A percentile compares a stretch with the other conserved stretches of the same genome.
Conservation (phyloP, 192 early-diverging fungal species). For the Backusella parvicylindrica region DNA sequence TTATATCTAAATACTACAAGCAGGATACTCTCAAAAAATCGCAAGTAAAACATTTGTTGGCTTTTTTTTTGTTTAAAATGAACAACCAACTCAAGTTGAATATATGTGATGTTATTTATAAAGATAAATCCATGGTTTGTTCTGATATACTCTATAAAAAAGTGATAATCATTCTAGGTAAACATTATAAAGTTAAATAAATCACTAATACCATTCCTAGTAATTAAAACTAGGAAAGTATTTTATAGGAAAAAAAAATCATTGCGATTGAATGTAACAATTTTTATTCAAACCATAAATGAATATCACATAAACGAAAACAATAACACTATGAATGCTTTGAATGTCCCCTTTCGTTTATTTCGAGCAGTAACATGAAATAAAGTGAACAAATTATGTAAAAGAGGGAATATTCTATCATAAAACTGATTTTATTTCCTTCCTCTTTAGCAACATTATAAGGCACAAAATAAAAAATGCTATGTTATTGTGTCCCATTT, state of each 20-base stretch:
- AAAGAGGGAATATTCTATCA: not conserved
- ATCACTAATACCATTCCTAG: not conserved
- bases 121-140: not conserved
- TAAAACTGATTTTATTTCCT: not conserved
- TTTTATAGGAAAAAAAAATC: too few relatives aligned
- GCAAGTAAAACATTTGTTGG: too few relatives aligned
- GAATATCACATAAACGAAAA: not conserved
- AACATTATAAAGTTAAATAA: not conserved
- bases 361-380: not conserved
- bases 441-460: not conserved
- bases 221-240: not conserved
- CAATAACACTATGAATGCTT: not conserved
- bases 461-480: not conserved
- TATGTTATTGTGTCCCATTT: not conserved
- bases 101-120: not conserved
- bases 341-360: not conserved
- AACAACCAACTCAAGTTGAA: too few relatives aligned
- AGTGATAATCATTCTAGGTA: too few relatives aligned
- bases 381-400: not conserved
- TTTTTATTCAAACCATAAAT: not conserved
- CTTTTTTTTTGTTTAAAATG: too few relatives aligned
- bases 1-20: too few relatives aligned
- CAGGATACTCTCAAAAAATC: too few relatives aligned
- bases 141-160: too few relatives aligned
- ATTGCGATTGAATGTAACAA: not conserved